Evolutionary conservation across 139 green algal species (phyloP).

Genomic region (Asterochloris erici): DNA sequence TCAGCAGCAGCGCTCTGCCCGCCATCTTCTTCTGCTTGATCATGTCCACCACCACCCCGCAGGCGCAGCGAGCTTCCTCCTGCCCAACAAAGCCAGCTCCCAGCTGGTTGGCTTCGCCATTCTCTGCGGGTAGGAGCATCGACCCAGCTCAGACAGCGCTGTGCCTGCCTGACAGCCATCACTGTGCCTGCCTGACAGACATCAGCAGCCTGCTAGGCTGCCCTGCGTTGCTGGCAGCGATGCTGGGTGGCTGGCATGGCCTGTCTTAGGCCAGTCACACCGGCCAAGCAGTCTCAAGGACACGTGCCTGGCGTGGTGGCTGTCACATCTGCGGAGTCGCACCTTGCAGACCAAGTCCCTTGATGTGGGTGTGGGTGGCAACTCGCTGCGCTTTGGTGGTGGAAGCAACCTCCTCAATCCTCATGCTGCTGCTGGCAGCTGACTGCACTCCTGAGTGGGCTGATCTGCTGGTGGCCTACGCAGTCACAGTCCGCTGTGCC

Average conservation of each 20-base stretch:
- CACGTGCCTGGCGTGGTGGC: no score
- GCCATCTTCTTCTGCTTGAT: slow-evolving; percentile 99
- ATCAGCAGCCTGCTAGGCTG: not conserved
- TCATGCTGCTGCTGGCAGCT: slow-evolving; percentile 19
- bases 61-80: slow-evolving; percentile 91
- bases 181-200: not conserved
- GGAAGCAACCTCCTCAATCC: slow-evolving; percentile 93
- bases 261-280: slow-evolving; percentile 35
- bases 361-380: slow-evolving; percentile 98
- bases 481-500: no score
- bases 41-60: slow-evolving; percentile 97
- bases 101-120: not conserved
- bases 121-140: not conserved
- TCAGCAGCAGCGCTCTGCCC: slow-evolving; percentile 89
- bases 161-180: no score
- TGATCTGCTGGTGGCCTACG: no score
- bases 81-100: slow-evolving; percentile 91
- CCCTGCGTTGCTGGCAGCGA: no score
- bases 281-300: slow-evolving; percentile 49
- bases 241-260: no score
- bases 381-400: slow-evolving; percentile 93
- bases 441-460: no score
- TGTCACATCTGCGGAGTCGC: slow-evolving; percentile 38
- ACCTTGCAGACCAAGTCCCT: slow-evolving; percentile 88
- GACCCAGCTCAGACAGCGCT: no score